Percentiles rank a stretch among this genome's conserved stretches.
Evolutionary conservation across 306 rosid genomes (phyloP).

Genomic region (Senna siamea): DNA sequence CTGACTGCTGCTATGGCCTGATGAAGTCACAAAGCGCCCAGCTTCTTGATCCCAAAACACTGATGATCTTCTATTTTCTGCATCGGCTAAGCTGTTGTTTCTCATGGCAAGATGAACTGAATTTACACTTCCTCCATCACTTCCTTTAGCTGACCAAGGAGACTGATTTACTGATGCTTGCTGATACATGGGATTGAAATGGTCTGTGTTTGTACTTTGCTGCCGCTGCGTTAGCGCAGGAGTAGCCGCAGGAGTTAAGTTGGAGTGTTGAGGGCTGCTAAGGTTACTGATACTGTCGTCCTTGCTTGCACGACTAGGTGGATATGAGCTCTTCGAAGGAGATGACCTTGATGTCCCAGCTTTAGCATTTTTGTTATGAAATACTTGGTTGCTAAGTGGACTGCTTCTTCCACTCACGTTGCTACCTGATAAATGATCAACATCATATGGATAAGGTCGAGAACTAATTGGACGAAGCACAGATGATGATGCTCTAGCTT

Average conservation of each 20-base stretch:
- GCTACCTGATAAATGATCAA: slow-evolving; percentile 66
- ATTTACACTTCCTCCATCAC: slow-evolving; percentile 47
- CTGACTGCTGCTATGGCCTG: slow-evolving; percentile 55
- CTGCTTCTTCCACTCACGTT: slow-evolving; percentile 83
- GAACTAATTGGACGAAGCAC: slow-evolving; percentile 77
- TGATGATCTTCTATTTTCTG: slow-evolving; percentile 54
- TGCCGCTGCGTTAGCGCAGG: slow-evolving; percentile 56
- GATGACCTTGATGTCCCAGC: slow-evolving; percentile 66
- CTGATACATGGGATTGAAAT: slow-evolving; percentile 70
- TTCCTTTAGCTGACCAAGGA: slow-evolving; percentile 52
- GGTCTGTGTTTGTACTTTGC: slow-evolving; percentile 54
- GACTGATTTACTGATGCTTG: slow-evolving; percentile 60
- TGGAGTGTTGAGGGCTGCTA: slow-evolving; percentile 75
- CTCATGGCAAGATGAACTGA: slow-evolving; percentile 42
- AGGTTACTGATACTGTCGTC: slow-evolving; percentile 71
- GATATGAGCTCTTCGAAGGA: slow-evolving; percentile 69
- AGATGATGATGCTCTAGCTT: slow-evolving; percentile 92
- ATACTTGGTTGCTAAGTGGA: slow-evolving; percentile 64
- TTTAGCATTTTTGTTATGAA: slow-evolving; percentile 53
- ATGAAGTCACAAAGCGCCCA: slow-evolving; percentile 69
- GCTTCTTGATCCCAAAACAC: slow-evolving; percentile 88
- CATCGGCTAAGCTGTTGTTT: slow-evolving; percentile 44
- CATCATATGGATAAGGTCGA: slow-evolving; percentile 58
- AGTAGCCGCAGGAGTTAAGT: slow-evolving; percentile 56
- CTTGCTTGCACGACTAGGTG: slow-evolving; percentile 77